Percentiles rank a stretch among this genome's conserved stretches.
These are phyloP conservation scores for Fusarium burgessii DNA, from an alignment of 2,329 filamentous ascomycete genomes.

Conservation along the genomic window DNA sequence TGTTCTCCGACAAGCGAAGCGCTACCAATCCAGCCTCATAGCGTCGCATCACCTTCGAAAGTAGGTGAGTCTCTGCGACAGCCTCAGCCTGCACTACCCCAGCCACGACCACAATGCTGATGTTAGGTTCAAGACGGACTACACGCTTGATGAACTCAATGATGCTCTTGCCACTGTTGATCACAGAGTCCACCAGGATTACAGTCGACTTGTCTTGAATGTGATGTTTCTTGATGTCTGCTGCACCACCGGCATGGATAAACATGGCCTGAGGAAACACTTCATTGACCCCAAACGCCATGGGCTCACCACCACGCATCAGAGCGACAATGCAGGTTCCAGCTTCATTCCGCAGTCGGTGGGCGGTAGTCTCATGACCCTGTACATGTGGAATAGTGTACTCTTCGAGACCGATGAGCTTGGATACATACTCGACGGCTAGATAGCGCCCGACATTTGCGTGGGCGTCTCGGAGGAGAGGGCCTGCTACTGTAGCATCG, in stretches of 20 bases:
- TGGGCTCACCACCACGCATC: conserved; percentile 73
- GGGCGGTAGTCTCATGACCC: conserved; percentile 57
- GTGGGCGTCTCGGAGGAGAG: conserved; percentile 62
- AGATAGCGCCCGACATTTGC: conserved; percentile 64
- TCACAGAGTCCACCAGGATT: conserved; percentile 69
- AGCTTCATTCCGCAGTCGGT: conserved; percentile 60
- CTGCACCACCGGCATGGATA: conserved; percentile 56
- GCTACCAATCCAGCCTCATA: conserved; percentile 58
- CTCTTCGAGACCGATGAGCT: conserved; percentile 63
- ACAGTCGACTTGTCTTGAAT: conserved; percentile 55
- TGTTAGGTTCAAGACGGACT: conserved; percentile 51
- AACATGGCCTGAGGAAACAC: conserved; percentile 65
- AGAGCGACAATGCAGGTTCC: conserved; percentile 66
- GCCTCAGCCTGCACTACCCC: conserved; percentile 63
- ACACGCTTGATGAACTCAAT: conserved; percentile 46
- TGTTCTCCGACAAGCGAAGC: conserved; percentile 67
- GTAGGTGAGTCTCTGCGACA: conserved; percentile 17
- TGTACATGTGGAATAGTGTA: conserved; percentile 65
- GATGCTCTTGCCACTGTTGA: conserved; percentile 58
- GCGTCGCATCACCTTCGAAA: conserved; percentile 36
- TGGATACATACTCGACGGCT: conserved; percentile 60
- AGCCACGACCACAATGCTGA: conserved; percentile 66
- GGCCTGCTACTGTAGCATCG: conserved; percentile 60
- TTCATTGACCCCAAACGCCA: conserved; percentile 69
- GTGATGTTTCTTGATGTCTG: conserved; percentile 58